These are phyloP conservation scores for Tetradesmus obliquus DNA, from an alignment of 139 green algal genomes.

Conservation along the genomic window DNA sequence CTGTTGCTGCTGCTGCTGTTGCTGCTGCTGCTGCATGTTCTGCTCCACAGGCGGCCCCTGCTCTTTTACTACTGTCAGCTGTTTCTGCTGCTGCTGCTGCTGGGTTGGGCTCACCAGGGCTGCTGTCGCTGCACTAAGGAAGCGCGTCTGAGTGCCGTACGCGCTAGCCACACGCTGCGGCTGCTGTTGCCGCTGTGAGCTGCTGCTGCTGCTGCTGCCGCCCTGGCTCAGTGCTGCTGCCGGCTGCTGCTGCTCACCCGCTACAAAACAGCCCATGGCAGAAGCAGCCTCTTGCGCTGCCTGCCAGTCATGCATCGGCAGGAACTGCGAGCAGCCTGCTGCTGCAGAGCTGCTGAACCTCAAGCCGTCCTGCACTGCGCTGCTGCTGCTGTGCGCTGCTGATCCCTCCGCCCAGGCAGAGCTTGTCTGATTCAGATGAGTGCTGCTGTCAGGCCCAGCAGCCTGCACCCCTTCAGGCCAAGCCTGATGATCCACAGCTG, in stretches of 20 bases:
- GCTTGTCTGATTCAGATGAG: background rate
- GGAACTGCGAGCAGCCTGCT: background rate
- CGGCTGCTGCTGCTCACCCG: background rate
- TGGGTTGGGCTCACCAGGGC: background rate
- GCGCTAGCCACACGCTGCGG: background rate
- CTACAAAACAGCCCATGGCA: background rate
- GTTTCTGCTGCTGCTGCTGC: background rate
- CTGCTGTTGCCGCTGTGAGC: background rate
- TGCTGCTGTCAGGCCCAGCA: background rate
- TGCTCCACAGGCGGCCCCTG: background rate
- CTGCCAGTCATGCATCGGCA: background rate
- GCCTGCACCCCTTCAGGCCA: background rate
- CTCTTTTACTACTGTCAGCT: background rate
- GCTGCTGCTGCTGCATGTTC: background rate
- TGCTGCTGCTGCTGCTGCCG: background rate
- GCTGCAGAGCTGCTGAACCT: background rate
- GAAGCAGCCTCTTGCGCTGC: background rate
- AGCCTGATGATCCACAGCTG: background rate
- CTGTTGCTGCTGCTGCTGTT: slow-evolving; percentile 9
- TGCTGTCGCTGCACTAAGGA: background rate
- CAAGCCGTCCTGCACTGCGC: background rate
- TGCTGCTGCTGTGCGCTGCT: background rate
- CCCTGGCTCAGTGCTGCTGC: background rate
- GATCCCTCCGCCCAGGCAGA: too few relatives aligned
- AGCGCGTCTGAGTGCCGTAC: background rate